A percentile compares a stretch with the other conserved stretches of the same genome.
phyloP scores from a whole-genome alignment of 2,329 filamentous ascomycete genomes.

The Reticulascus tulasneorum region DNA sequence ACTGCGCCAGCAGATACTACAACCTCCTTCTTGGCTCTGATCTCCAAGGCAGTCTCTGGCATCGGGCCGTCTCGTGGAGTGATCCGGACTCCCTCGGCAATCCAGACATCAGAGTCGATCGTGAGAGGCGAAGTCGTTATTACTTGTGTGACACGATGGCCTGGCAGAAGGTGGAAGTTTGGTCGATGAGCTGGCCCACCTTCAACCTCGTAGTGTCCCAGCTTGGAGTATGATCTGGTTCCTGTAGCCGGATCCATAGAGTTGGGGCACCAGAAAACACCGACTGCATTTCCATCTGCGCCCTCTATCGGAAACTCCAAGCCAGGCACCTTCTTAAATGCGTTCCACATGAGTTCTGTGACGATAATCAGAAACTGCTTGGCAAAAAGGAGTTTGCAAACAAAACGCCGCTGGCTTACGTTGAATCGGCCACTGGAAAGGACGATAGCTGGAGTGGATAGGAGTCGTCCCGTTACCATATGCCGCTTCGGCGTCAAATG shows the following conservation, averaged over 20 bases:
- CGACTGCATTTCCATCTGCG: slow-evolving; percentile 30
- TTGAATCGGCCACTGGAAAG: too few relatives aligned
- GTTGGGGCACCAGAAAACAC: slow-evolving; percentile 38
- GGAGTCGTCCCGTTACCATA: slow-evolving; percentile 10
- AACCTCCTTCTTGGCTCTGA: slow-evolving; percentile 28
- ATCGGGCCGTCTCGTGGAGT: too few relatives aligned
- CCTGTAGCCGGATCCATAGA: slow-evolving; percentile 33
- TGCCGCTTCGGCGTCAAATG: slow-evolving; percentile 11
- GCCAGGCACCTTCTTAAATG: slow-evolving; percentile 32
- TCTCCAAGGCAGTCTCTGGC: slow-evolving; percentile 15
- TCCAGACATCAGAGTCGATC: slow-evolving; percentile 20
- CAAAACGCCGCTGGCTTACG: too few relatives aligned
- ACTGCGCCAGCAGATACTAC: slow-evolving; percentile 31
- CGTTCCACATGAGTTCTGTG: slow-evolving; percentile 25
- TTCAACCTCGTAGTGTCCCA: slow-evolving; percentile 27
- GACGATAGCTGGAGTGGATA: too few relatives aligned
- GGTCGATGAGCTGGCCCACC: slow-evolving; percentile 25
- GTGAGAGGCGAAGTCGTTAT: slow-evolving; percentile 28
- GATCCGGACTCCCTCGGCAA: slow-evolving; percentile 28
- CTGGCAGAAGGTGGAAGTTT: slow-evolving; percentile 29
- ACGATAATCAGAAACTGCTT: too few relatives aligned
- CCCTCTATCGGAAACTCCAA: slow-evolving; percentile 34
- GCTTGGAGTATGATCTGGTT: slow-evolving; percentile 33
- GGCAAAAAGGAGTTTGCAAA: too few relatives aligned
- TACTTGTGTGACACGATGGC: slow-evolving; percentile 23